These are phyloP conservation scores for Stephania yunnanensis DNA, from an alignment of 164 flowering plant genomes.

Conservation along the genomic window DNA sequence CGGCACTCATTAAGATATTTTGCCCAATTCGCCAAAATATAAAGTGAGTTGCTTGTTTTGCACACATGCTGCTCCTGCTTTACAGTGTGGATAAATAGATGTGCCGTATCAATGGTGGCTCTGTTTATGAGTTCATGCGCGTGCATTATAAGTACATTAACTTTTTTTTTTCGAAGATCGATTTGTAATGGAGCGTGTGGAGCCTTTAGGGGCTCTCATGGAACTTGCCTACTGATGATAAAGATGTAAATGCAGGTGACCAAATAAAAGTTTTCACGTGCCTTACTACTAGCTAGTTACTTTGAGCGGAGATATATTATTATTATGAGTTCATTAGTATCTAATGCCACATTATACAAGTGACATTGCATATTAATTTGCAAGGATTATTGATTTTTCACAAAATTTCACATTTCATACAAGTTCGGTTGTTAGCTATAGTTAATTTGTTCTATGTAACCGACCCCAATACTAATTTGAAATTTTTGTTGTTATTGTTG, in stretches of 20 bases:
- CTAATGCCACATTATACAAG: too few species aligned
- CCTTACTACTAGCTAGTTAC: not conserved
- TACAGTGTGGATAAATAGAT: not conserved
- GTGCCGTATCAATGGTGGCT: not conserved
- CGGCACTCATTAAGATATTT: not conserved
- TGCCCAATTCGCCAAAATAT: not conserved
- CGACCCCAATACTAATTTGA: too few species aligned
- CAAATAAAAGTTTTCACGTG: not conserved
- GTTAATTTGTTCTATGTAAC: too few species aligned
- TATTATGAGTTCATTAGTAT: too few species aligned
- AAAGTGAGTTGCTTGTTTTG: not conserved
- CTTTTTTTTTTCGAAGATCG: not conserved
- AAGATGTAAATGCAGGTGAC: not conserved
- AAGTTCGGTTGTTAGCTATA: too few species aligned
- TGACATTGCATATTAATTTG: too few species aligned
- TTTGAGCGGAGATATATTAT: too few species aligned
- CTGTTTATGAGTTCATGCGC: not conserved
- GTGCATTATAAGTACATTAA: not conserved
- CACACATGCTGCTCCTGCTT: not conserved
- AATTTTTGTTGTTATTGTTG: too few species aligned
- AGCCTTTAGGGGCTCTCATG: not conserved
- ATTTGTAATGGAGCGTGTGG: not conserved
- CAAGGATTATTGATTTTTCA: too few species aligned
- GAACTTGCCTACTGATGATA: not conserved
- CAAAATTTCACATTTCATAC: too few species aligned